Percentiles rank a stretch among this genome's conserved stretches.
Evolutionary conservation across 345 rosid species (phyloP).

Genomic region (Trapa incisa): DNA sequence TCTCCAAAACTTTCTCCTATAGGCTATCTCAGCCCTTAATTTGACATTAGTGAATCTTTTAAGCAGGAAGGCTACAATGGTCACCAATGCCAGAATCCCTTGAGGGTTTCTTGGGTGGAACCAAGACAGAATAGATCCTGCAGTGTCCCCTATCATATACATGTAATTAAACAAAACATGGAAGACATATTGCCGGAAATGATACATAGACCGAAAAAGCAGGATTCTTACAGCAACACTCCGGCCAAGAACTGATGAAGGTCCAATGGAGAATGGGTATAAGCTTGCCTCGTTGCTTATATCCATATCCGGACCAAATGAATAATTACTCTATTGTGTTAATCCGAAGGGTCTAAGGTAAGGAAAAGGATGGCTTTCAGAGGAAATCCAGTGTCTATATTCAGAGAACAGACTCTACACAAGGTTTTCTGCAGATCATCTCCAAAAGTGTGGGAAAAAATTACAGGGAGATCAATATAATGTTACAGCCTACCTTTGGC

Average conservation of each 20-base stretch:
- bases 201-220: conserved; percentile 63
- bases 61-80: conserved; percentile 65
- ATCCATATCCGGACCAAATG: conserved; percentile 35
- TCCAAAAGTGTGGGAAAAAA: too few relatives aligned
- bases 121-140: conserved; percentile 63
- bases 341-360: background rate
- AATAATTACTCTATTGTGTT: background rate
- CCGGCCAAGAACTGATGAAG: conserved; percentile 67
- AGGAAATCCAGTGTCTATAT: background rate
- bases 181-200: conserved; percentile 44
- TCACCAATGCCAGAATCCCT: conserved; percentile 84
- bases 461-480: background rate
- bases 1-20: conserved; percentile 94
- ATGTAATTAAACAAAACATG: conserved; percentile 27
- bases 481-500: background rate
- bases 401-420: background rate
- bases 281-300: conserved; percentile 72
- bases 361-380: background rate
- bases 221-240: conserved; percentile 71
- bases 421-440: background rate
- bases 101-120: conserved; percentile 91
- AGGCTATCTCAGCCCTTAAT: conserved; percentile 76
- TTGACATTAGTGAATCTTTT: conserved; percentile 77
- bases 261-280: conserved; percentile 77
- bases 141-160: conserved; percentile 25